A percentile compares a stretch with the other conserved stretches of the same genome.
phyloP scores from a whole-genome alignment of 176 grass and related monocot species.

The Miscanthus lutarioriparius region DNA sequence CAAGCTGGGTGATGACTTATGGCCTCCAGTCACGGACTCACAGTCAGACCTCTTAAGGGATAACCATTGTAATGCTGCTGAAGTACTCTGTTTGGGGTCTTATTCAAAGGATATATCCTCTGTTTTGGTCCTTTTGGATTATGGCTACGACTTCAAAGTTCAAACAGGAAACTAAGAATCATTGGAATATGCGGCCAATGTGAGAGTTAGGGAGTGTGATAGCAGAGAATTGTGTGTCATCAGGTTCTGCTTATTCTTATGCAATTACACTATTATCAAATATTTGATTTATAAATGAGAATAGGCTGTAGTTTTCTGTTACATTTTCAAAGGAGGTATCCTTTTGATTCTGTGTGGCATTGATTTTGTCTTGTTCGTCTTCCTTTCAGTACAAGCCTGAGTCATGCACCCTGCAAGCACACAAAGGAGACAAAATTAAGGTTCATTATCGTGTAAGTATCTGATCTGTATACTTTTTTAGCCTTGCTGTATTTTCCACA shows the following conservation, averaged over 20 bases:
- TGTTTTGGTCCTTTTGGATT: neutral
- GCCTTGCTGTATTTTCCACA: neutral
- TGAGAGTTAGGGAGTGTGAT: neutral
- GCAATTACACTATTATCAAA: neutral
- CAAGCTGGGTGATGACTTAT: neutral
- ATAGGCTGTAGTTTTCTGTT: neutral
- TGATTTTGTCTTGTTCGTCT: conserved; percentile 13
- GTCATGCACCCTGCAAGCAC: conserved; percentile 72
- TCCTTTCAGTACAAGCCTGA: conserved; percentile 73
- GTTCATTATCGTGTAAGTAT: conserved; percentile 88
- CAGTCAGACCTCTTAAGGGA: neutral
- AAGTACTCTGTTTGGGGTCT: neutral
- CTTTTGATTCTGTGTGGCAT: conserved; percentile 8
- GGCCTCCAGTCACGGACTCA: neutral
- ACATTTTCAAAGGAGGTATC: neutral
- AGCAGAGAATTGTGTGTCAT: neutral
- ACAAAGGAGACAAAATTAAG: conserved; percentile 87
- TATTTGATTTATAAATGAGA: neutral
- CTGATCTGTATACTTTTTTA: neutral
- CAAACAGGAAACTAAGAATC: neutral
- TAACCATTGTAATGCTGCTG: neutral
- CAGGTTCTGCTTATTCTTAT: neutral
- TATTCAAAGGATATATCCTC: neutral
- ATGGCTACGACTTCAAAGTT: neutral
- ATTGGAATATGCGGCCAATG: too few species aligned